Base-by-base conservation (phyloP, 352 stramenopile genomes). In the Pythium volutum region DNA sequence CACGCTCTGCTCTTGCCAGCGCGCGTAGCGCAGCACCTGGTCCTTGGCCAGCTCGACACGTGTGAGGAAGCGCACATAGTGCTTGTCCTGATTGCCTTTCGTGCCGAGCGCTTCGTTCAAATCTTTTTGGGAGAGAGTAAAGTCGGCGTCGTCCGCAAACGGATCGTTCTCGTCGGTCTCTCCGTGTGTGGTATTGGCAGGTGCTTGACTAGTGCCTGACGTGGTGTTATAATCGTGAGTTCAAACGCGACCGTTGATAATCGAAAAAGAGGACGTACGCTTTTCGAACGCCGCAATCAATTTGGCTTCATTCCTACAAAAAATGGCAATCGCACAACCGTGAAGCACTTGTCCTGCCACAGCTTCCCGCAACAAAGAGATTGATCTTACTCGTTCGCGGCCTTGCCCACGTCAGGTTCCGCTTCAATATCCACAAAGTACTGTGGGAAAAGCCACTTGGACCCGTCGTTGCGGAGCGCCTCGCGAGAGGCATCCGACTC, bases 11-110 rank as follows among this genome's bases (percentile, higher is more conserved):
- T 89, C 69, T 41, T 95, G 71, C 94, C 94, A 98, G 20, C 92
- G 89, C 36, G 76, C 81, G 68, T 98, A 98, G 15, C 87, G 87
- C 48, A 96, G 70, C 36, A 94, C 83, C 50, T 96, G 87, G 58
- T 92, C 79, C 42, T 91, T 94, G 5, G 83, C 84, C 7, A 94
- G 52, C 48, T 80, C 79, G n/a, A 96, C 73, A 27, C 87, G 83
- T 20, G 81, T 92, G 25, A 94, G 80, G 66, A 96, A 94, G 26
- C 71, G 73, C 39, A 93, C 75, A 62, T 93, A 93, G 48, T 84
- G 67, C 58, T 86, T 80, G 65, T 95, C 85, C 38, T 93, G 81
- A 14, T 87, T 69, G 16, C 65, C 72, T 1, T 64, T 83, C 27
- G 80, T 58, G 27, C 84, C 84, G 1, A 91, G 64, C 18, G 83